Conservation (phyloP, 192 early-diverging fungal genomes). For the Podila epicladia region DNA sequence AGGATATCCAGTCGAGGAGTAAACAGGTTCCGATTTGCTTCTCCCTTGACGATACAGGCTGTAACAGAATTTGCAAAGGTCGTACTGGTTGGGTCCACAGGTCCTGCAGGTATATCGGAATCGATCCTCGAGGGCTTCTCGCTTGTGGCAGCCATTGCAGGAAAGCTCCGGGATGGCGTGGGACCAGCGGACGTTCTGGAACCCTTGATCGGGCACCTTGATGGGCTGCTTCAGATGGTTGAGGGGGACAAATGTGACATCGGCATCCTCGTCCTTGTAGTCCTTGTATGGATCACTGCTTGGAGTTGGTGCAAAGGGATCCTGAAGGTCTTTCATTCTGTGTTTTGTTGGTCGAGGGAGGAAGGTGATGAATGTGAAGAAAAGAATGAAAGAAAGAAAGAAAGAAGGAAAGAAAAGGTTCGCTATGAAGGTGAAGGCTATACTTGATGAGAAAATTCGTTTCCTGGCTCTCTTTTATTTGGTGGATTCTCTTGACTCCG, state of each 20-base stretch:
- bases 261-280: slow-evolving; percentile 2
- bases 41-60: neutral
- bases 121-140: neutral
- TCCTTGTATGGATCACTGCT: neutral
- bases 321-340: neutral
- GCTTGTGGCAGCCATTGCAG: neutral
- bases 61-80: neutral
- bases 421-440: no score
- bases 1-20: neutral
- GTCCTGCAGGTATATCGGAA: slow-evolving; percentile 2
- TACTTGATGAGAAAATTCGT: no score
- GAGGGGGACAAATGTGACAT: neutral
- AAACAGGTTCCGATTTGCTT: neutral
- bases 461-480: no score
- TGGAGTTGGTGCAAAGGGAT: neutral
- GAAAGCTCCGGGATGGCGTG: neutral
- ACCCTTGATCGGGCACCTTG: neutral
- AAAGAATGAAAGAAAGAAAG: no score
- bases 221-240: neutral
- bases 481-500: no score
- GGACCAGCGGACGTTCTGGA: slow-evolving; percentile 1
- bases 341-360: no score
- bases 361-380: no score
- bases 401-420: no score
- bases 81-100: slow-evolving; percentile 3